Evolutionary conservation across 2,329 filamentous ascomycete species (phyloP).

Genomic region (Colletotrichum noveboracense): DNA sequence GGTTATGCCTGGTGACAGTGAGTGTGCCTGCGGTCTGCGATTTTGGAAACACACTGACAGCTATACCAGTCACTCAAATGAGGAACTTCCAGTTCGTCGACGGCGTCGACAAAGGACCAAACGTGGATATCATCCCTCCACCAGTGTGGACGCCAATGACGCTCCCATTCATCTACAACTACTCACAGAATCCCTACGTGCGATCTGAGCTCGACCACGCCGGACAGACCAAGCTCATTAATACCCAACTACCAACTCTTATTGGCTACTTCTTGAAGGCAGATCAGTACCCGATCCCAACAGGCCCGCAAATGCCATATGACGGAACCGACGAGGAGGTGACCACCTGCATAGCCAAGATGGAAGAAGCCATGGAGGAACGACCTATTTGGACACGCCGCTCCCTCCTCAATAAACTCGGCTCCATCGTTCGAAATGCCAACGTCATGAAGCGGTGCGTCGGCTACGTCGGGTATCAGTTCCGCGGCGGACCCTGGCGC

Average conservation of each 20-base stretch:
- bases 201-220: constrained; percentile 63
- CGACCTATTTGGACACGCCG: constrained; percentile 89
- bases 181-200: constrained; percentile 85
- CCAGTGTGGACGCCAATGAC: constrained; percentile 78
- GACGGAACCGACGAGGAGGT: constrained; percentile 65
- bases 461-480: constrained; percentile 89
- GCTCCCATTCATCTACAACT: constrained; percentile 79
- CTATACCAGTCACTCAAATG: constrained; percentile 41
- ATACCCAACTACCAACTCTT: constrained; percentile 63
- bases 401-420: constrained; percentile 76
- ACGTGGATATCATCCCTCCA: constrained; percentile 78
- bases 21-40: neutral
- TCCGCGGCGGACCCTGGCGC: constrained; percentile 90
- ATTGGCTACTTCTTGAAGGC: constrained; percentile 63
- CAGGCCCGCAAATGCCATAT: constrained; percentile 65
- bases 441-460: constrained; percentile 75
- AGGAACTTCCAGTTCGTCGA: constrained; percentile 67
- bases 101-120: constrained; percentile 56
- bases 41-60: constrained; percentile 41
- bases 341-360: constrained; percentile 65
- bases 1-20: constrained; percentile 75
- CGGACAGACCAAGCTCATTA: constrained; percentile 59
- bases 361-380: constrained; percentile 70
- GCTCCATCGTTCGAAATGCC: constrained; percentile 53
- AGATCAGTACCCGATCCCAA: constrained; percentile 65